Evolutionary conservation across 2,329 filamentous ascomycete genomes (phyloP), one percentile per base, ranked within the genome.

Genomic region (Penicillium brevicompactum): DNA sequence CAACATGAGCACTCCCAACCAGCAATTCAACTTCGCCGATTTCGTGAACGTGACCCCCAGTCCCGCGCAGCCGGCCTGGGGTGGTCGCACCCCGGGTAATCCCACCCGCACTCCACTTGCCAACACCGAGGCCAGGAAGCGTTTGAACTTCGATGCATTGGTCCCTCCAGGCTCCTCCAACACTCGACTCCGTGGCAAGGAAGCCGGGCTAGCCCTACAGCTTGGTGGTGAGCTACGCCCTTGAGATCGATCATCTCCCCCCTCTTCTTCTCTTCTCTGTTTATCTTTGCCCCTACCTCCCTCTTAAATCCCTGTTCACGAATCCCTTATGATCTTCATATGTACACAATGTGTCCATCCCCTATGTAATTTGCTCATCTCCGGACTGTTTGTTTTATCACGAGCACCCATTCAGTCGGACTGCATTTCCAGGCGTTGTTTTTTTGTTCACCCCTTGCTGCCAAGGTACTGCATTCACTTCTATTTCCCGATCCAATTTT

Each of bases 11-110:
- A 97, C 93, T 1, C 93, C 93, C 0, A 88, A 88, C 14, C 89
- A 92, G 69, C 84, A 81, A 47, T 95, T 97, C 74, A 95, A 97
- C 77, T 96, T 97, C 76, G 86, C 92, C 49, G 94, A 99, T 71
- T 99, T 96, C 75, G 88, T 97, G 70, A 97, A 97, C 76, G 93
- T 97, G 72, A 96, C 94, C 6, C 94, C 94, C 0, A 96, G 91
- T 69, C 94, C 94, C 18, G 94, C 91, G 24, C 94, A 97, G 77
- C 91, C 87, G 64, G 84, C 87, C 9, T 97, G 92, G 90, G 74
- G 73, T 53, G 77, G 76, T 31, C 79, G 83, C 31, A 87, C 85
- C 32, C 85, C 85, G 16, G 78, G 76, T 14, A 76, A 78, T 16
- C 61, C 70, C 11, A 60, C 67, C 27, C 91, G 89, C 72, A 96